phyloP scores from a whole-genome alignment of 2,329 filamentous ascomycete genomes.

The Berkeleyomyces rouxiae region DNA sequence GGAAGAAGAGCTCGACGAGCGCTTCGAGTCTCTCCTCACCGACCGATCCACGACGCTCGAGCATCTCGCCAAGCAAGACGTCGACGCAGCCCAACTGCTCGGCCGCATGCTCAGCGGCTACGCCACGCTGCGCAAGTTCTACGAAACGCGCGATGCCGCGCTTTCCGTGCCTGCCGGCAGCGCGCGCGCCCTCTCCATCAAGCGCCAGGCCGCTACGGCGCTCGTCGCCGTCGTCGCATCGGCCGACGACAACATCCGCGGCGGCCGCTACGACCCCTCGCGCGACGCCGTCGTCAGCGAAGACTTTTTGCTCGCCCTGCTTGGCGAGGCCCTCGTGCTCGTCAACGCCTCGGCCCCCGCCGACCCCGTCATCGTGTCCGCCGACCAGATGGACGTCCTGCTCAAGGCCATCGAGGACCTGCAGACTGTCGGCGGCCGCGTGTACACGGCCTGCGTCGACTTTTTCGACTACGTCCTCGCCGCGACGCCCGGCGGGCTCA shows the following conservation, averaged over 20 bases:
- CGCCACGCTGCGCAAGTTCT: constrained; percentile 77
- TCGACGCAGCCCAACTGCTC: constrained; percentile 67
- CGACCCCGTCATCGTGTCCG: constrained; percentile 36
- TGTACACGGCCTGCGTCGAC: constrained; percentile 59
- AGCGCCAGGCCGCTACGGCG: constrained; percentile 52
- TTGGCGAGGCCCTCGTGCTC: constrained; percentile 71
- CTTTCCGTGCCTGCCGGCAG: constrained; percentile 19
- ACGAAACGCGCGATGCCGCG: constrained; percentile 60
- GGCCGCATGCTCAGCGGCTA: constrained; percentile 82
- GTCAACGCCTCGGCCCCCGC: constrained; percentile 28
- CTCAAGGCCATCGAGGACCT: constrained; percentile 68
- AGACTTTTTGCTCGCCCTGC: constrained; percentile 66
- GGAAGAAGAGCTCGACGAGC: constrained; percentile 51
- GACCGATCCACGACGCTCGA: constrained; percentile 57
- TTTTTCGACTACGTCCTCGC: constrained; percentile 61
- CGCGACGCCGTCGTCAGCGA: constrained; percentile 74
- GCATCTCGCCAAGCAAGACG: constrained; percentile 54
- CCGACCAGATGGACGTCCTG: constrained; percentile 56
- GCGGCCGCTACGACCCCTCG: constrained; percentile 69
- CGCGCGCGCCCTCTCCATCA: constrained; percentile 41
- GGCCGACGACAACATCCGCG: constrained; percentile 78
- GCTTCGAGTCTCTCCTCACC: constrained; percentile 51
- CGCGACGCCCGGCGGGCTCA: constrained; percentile 43
- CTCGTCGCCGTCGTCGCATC: constrained; percentile 72
- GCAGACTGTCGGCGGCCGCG: constrained; percentile 54